A percentile compares a stretch with the other conserved stretches of the same genome.
Evolutionary conservation across 495 filamentous ascomycete species (phyloP).

Genomic region (Lophium mytilinum): DNA sequence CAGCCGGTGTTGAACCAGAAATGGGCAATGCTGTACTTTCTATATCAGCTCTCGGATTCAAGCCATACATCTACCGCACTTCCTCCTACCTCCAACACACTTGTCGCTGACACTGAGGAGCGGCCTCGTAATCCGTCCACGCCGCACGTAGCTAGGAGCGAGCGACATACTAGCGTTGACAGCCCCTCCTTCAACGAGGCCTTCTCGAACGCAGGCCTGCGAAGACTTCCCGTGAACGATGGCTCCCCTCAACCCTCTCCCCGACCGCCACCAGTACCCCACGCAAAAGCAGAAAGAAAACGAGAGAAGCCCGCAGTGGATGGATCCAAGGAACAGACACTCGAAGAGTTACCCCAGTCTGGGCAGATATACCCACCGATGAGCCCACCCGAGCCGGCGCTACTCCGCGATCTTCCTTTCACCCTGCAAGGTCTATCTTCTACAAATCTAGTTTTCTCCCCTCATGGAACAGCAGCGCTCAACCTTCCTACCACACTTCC

Average conservation of each 20-base stretch:
- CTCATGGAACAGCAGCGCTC: conserved; percentile 44
- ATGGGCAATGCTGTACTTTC: conserved; percentile 89
- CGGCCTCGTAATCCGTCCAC: background rate
- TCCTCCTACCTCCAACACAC: background rate
- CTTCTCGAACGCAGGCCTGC: conserved; percentile 47
- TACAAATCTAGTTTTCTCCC: conserved; percentile 66
- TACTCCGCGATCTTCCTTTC: conserved; percentile 86
- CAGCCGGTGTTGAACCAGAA: conserved; percentile 89
- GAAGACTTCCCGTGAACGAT: conserved; percentile 34
- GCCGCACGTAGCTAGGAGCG: background rate
- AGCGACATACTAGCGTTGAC: conserved; percentile 27
- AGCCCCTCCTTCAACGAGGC: conserved; percentile 43
- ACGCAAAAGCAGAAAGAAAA: conserved; percentile 48
- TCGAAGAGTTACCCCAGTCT: conserved; percentile 3
- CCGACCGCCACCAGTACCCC: background rate
- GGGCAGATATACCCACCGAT: background rate
- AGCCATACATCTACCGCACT: conserved; percentile 24
- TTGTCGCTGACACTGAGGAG: background rate
- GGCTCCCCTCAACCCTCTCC: conserved; percentile 15
- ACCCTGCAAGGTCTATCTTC: conserved; percentile 92
- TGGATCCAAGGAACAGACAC: conserved; percentile 47
- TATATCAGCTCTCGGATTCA: conserved; percentile 63
- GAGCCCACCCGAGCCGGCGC: conserved; percentile 51
- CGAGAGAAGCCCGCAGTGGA: conserved; percentile 58
- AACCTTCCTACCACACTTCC: conserved; percentile 73